A percentile compares a stretch with the other conserved stretches of the same genome.
Evolutionary conservation across 2,329 filamentous ascomycete genomes (phyloP).

Genomic region (Neocucurbitaria cava): DNA sequence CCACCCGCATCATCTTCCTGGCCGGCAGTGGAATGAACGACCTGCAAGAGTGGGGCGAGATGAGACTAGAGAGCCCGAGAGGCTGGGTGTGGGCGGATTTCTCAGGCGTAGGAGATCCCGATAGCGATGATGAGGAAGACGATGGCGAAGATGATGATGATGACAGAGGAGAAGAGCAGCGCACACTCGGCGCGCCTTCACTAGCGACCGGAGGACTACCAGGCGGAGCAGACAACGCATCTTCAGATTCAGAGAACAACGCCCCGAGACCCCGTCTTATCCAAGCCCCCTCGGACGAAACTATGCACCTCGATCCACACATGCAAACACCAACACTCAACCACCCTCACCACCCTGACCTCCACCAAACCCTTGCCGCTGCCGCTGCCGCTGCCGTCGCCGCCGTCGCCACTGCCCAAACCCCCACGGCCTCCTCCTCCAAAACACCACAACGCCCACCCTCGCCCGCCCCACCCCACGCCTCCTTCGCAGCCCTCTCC

Average conservation of each 20-base stretch:
- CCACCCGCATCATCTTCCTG: constrained; percentile 86
- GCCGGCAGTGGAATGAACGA: constrained; percentile 93
- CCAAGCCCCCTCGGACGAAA: constrained; percentile 11
- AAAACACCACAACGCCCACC: constrained; percentile 16
- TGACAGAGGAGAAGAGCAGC: constrained; percentile 4
- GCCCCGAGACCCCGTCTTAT: constrained; percentile 1
- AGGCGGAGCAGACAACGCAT: constrained; percentile 5
- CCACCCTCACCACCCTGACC: constrained; percentile 1
- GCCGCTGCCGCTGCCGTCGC: constrained; percentile 1
- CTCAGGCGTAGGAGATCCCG: constrained; percentile 62
- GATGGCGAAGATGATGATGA: constrained; percentile 29
- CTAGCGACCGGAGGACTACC: not conserved
- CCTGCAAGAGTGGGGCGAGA: constrained; percentile 83
- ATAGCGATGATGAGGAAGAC: constrained; percentile 25
- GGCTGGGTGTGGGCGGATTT: constrained; percentile 92
- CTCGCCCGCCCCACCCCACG: constrained; percentile 19
- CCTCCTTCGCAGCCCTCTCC: constrained; percentile 25
- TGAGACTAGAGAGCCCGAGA: constrained; percentile 77
- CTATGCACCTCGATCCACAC: constrained; percentile 10
- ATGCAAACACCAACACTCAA: not conserved
- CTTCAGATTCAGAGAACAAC: constrained; percentile 28
- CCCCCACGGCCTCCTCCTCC: too few species aligned
- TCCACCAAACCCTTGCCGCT: constrained; percentile 5
- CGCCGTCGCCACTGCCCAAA: constrained; percentile 3
- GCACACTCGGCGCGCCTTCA: not conserved